Conservation (phyloP, 768 basidiomycete species). For the Nidularia sp. region DNA sequence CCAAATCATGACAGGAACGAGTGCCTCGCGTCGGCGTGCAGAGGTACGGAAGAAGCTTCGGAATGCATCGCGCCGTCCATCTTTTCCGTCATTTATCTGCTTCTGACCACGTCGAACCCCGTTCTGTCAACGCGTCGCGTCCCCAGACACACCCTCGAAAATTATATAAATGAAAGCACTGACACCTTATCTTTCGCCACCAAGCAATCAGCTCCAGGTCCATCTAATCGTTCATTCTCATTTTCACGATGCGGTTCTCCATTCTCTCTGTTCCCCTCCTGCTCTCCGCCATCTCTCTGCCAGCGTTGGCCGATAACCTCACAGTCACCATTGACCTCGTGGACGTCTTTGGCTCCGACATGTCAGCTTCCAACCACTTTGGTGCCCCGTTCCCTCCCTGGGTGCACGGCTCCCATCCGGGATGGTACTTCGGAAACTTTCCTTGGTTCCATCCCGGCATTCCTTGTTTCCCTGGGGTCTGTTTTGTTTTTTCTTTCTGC, state of each 20-base stretch:
- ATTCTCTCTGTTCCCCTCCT: background rate
- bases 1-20: no score
- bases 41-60: no score
- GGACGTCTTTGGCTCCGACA: conserved; percentile 4
- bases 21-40: no score
- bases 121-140: no score
- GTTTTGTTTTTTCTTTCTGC: background rate
- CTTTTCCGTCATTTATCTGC: no score
- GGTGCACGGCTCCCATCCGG: conserved; percentile 19
- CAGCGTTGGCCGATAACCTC: background rate
- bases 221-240: no score
- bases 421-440: conserved; percentile 33
- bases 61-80: no score
- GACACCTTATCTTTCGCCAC: no score
- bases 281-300: background rate
- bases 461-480: conserved; percentile 16
- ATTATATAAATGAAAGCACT: no score
- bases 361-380: conserved; percentile 19
- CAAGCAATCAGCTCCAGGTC: no score
- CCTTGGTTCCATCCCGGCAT: conserved; percentile 15
- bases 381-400: conserved; percentile 30
- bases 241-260: background rate
- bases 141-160: no score
- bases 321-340: conserved; percentile 1
- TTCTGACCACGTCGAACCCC: no score